A percentile compares a stretch with the other conserved stretches of the same genome.
These are phyloP conservation scores for Beauveria sp. DNA, from an alignment of 2,329 filamentous ascomycete genomes.

Conservation along the genomic window DNA sequence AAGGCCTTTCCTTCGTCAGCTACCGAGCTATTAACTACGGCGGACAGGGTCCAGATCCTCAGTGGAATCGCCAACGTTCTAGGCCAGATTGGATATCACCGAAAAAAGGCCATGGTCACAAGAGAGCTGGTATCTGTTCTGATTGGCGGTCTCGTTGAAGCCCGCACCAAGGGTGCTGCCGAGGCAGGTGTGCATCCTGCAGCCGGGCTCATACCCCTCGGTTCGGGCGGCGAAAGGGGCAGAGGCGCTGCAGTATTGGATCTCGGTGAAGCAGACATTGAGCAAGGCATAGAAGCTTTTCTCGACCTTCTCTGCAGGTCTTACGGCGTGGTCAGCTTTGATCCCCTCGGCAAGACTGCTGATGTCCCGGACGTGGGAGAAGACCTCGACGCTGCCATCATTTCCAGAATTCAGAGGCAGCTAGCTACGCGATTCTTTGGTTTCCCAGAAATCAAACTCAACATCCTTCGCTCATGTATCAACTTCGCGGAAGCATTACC, in stretches of 20 bases:
- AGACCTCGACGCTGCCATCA: slow-evolving; percentile 45
- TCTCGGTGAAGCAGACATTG: slow-evolving; percentile 56
- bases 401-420: slow-evolving; percentile 53
- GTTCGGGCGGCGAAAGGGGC: slow-evolving; percentile 41
- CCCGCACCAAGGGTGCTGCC: slow-evolving; percentile 86
- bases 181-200: slow-evolving; percentile 94
- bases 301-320: slow-evolving; percentile 53
- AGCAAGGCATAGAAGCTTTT: slow-evolving; percentile 57
- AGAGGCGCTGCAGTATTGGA: slow-evolving; percentile 50
- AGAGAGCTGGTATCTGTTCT: slow-evolving; percentile 78
- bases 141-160: slow-evolving; percentile 79
- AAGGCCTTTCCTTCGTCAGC: slow-evolving; percentile 62
- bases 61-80: slow-evolving; percentile 85
- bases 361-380: slow-evolving; percentile 19
- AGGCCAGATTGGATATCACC: slow-evolving; percentile 66
- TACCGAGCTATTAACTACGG: slow-evolving; percentile 60
- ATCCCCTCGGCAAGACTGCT: slow-evolving; percentile 24
- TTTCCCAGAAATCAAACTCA: slow-evolving; percentile 71
- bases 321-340: slow-evolving; percentile 55
- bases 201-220: slow-evolving; percentile 71
- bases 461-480: slow-evolving; percentile 82
- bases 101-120: slow-evolving; percentile 87
- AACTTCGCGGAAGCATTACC: slow-evolving; percentile 90
- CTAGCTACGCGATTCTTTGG: slow-evolving; percentile 61
- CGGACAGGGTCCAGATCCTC: slow-evolving; percentile 71